Base-by-base conservation (phyloP, 345 rosid genomes). In the Crucihimalaya himalaica region DNA sequence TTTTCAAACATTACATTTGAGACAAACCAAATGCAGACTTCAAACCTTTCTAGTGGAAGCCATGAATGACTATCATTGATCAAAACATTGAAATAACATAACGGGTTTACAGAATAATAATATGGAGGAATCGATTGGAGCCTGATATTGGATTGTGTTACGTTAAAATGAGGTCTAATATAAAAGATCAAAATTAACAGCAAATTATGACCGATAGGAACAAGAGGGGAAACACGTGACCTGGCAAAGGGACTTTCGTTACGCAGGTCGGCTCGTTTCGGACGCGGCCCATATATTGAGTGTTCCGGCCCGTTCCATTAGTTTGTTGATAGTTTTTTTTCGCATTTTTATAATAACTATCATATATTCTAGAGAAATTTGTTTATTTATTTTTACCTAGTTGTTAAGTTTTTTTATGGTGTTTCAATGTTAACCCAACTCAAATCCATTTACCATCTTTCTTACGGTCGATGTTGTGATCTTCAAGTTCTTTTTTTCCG, bases 151-250 rank as follows among this genome's bases (percentile, higher is more conserved):
- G n/a, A n/a, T n/a, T n/a, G n/a, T n/a, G n/a, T n/a, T n/a, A n/a
- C n/a, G n/a, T n/a, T n/a, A n/a, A n/a, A n/a, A n/a, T n/a, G n/a
- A 23, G 25, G 25, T 23, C 25, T 23, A 23, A 23, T 23, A 23
- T 23, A 23, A 11, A 39, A 40, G n/a, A 40, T 14, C 45, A 14
- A 40, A 48, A 20, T 18, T 20, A 50, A 50, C 54, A 50, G 28
- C 54, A 50, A 2, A 50, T 50, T 20, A 21, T 11, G 56, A 51
- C 8, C 29, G 56, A 23, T 51, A 51, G 8, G 54, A 50, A 20
- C 54, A 50, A 50, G 54, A 32, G 23, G 25, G 21, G 43, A 18
- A 57, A 57, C 42, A 57, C 42, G 62, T 56, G 61, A 40, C 29
- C 39, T 23, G n/a, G 61, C 15, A 40, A 55, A 10, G 6, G 8